Base-by-base conservation (phyloP, 2,329 filamentous ascomycete species). In the Aspergillus sergii region DNA sequence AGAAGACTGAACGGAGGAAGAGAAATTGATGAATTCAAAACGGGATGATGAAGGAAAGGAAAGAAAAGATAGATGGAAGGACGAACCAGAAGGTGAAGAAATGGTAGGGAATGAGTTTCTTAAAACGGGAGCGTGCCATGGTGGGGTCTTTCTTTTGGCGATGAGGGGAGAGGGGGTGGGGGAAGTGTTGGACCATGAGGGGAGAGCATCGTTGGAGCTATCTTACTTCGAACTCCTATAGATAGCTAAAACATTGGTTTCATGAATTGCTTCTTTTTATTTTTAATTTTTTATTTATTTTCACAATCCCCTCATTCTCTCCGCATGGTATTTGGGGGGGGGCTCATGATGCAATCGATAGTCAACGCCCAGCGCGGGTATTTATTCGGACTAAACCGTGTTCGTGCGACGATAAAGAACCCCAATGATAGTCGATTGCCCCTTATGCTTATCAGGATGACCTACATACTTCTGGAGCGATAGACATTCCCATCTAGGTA, bases 91-190 rank as follows among this genome's bases (percentile, higher is more conserved):
- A 11, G 11, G 36, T n/a, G 21, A 36, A 16, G 41, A 39, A 46
- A 14, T 21, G 34, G 19, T 23, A 53, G 59, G 56, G 36, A 59
- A 59, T 43, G 39, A 36, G 19, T 51, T 57, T 30, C 32, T 63
- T 63, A 59, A 60, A 63, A 62, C 32, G 58, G 60, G 58, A 36
- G 58, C 65, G 51, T 43, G 68, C 45, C 59, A 23, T 57, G 48
- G 60, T 56, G 63, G 58, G 56, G 58, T 59, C 16, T 36, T 16
- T 59, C 41, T 53, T 54, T 41, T 46, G 54, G 46, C 32, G 57
- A 54, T 62, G 54, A 65, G 51, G 62, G 61, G 61, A 59, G 58
- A 61, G 50, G 57, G 55, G 61, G 50, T 21, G 41, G 50, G 53
- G 51, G 51, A 41, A 12, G 16, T 19, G 57, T 59, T 51, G 57